Evolutionary conservation across 345 rosid species (phyloP).

Genomic region (Lagerstroemia speciosa): DNA sequence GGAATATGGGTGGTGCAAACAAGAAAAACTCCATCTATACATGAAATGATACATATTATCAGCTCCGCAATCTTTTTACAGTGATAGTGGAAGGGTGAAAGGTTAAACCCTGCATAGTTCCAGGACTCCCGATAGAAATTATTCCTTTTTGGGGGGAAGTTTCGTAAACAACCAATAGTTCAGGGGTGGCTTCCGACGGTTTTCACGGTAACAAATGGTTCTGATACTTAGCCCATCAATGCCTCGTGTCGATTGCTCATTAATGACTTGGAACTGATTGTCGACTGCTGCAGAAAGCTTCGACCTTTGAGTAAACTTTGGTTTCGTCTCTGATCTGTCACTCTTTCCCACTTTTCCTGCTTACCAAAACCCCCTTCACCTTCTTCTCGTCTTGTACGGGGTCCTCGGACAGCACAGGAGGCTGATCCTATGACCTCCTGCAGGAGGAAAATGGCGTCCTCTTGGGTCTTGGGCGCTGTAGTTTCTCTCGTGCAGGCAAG

Average conservation of each 20-base stretch:
- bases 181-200: neutral
- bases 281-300: neutral
- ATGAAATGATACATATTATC: no score
- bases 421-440: neutral
- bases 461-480: conserved; percentile 6
- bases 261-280: neutral
- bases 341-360: neutral
- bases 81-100: neutral
- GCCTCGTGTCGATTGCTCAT: conserved; percentile 17
- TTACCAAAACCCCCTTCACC: neutral
- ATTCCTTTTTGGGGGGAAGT: neutral
- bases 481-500: conserved; percentile 12
- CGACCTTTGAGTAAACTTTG: neutral
- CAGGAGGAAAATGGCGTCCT: neutral
- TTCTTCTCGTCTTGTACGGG: neutral
- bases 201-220: neutral
- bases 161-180: neutral
- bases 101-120: neutral
- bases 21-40: no score
- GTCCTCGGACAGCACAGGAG: neutral
- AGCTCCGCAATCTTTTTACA: no score
- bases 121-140: neutral
- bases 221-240: neutral
- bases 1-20: no score
- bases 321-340: neutral